phyloP scores from a whole-genome alignment of 768 basidiomycete species.

The Amanita fuliginea region DNA sequence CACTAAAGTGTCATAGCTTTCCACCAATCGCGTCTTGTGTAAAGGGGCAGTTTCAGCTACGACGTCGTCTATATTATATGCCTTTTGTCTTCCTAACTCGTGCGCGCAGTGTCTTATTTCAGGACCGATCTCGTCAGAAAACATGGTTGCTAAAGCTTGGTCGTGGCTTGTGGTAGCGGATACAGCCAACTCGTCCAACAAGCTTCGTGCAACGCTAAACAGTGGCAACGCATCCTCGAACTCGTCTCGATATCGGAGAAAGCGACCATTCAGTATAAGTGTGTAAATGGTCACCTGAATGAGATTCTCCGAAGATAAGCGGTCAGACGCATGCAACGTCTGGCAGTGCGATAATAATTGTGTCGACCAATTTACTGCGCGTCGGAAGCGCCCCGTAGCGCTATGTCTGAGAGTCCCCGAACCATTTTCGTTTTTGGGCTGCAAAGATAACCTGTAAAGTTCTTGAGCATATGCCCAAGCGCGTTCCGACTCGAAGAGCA shows the following conservation, averaged over 20 bases:
- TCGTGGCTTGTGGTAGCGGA: constrained; percentile 65
- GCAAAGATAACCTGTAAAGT: constrained; percentile 40
- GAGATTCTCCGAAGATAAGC: constrained; percentile 45
- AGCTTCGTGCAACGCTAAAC: constrained; percentile 63
- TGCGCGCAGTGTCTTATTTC: constrained; percentile 92
- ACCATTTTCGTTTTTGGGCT: constrained; percentile 38
- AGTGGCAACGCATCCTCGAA: constrained; percentile 69
- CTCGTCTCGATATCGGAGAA: constrained; percentile 65
- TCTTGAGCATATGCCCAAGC: constrained; percentile 89
- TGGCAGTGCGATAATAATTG: constrained; percentile 69
- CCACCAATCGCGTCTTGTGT: constrained; percentile 50
- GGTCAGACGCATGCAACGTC: constrained; percentile 39
- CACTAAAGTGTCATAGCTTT: constrained; percentile 46
- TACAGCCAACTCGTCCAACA: constrained; percentile 59
- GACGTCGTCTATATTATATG: constrained; percentile 76
- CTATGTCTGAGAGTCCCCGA: constrained; percentile 55
- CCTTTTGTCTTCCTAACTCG: constrained; percentile 64
- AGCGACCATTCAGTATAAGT: constrained; percentile 72
- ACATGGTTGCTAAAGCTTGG: constrained; percentile 77
- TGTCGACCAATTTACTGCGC: constrained; percentile 69
- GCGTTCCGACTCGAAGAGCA: constrained; percentile 86
- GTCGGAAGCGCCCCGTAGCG: constrained; percentile 71
- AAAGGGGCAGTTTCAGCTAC: constrained; percentile 49
- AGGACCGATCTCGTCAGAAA: constrained; percentile 81
- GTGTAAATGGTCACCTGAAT: constrained; percentile 72